Conservation (phyloP, 345 rosid genomes). For the Acer yangbiense region DNA sequence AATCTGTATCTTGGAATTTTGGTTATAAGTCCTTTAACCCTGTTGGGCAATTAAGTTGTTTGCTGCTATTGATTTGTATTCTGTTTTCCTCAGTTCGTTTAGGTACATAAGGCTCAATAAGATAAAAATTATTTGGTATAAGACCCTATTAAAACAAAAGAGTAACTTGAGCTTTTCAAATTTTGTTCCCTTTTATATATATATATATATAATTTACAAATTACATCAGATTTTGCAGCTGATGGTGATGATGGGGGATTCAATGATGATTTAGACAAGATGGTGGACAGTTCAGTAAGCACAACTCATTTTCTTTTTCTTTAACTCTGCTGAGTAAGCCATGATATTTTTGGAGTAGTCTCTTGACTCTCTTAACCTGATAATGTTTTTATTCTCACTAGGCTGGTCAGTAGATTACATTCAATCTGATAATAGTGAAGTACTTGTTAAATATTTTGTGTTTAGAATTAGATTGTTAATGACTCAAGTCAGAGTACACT, state of each 20-base stretch:
- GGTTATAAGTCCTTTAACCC: neutral
- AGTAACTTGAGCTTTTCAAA: slow-evolving; percentile 1
- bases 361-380: no score
- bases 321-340: neutral
- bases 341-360: slow-evolving; percentile 7
- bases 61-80: neutral
- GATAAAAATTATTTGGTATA: neutral
- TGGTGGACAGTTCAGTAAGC: slow-evolving; percentile 53
- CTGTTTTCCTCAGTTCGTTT: neutral
- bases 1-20: neutral
- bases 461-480: neutral
- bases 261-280: slow-evolving; percentile 56
- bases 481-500: neutral
- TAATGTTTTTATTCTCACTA: neutral
- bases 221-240: slow-evolving; percentile 35
- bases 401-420: neutral
- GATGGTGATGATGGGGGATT: slow-evolving; percentile 45
- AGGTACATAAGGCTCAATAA: neutral
- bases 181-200: neutral
- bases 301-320: slow-evolving; percentile 2
- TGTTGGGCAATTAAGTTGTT: no score
- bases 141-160: neutral
- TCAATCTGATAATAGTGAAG: neutral
- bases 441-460: neutral
- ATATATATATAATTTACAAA: neutral